Base-by-base conservation (phyloP, 495 filamentous ascomycete species). In the Aspergillus homomorphus region DNA sequence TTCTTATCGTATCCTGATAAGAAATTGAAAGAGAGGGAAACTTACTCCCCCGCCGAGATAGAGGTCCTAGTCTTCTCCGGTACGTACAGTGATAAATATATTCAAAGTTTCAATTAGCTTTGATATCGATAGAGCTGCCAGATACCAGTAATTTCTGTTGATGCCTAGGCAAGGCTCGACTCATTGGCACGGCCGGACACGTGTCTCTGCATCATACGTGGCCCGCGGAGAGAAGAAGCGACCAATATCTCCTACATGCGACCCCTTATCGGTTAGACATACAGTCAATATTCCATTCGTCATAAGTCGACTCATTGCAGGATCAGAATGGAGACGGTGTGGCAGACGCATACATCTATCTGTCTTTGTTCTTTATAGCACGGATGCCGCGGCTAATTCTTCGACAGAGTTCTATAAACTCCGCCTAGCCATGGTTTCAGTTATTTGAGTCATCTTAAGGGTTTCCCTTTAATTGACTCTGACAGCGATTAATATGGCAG, bases 1-100 rank as follows among this genome's bases (percentile, higher is more conserved):
- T 44, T 44, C 42, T 44, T 44, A 44, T 44, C 42, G 42, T 44
- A 44, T 44, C 42, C 42, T 44, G 42, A 44, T 44, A 44, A 44
- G 42, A 44, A 44, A 44, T 44, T 44, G 42, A 44, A 44, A 44
- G 19, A 44, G 42, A 44, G 42, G 42, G 42, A 44, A 44, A 44
- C 12, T 44, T 44, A 44, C 42, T 44, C 42, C 42, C 42, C 42
- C 42, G 42, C 42, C 42, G 42, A 44, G 42, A 44, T 14, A 44
- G 42, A 15, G 42, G 42, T 44, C 3, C 12, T 44, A 44, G 42
- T 44, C 42, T 44, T 44, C 42, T 44, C 42, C 42, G 42, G 42
- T 44, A 44, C 42, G 42, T 44, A 44, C 42, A 44, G 42, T 44
- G 42, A 44, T 44, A 18, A 44, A 14, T 4, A 44, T 44, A 44